Conservation (phyloP, 2,329 filamentous ascomycete genomes). For the Raffaelea albimanens region DNA sequence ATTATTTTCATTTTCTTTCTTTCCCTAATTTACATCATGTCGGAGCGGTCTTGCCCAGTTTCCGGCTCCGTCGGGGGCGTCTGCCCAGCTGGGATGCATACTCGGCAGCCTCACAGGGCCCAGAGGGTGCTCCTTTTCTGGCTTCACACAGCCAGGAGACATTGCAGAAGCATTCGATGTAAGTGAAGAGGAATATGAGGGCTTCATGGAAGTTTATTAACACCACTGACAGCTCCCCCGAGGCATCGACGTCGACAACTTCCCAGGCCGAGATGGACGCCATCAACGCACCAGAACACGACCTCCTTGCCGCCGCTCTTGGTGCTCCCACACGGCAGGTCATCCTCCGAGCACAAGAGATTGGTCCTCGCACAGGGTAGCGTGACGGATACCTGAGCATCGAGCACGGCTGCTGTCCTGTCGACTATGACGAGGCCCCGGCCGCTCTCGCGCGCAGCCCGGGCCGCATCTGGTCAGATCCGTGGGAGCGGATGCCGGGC, state of each 20-base stretch:
- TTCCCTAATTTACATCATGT: too few relatives aligned
- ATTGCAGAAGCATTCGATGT: constrained; percentile 29
- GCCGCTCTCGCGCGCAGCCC: constrained; percentile 36
- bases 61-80: constrained; percentile 17
- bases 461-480: constrained; percentile 43
- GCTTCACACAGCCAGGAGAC: constrained; percentile 24
- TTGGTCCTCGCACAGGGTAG: constrained; percentile 42
- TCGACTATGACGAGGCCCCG: constrained; percentile 38
- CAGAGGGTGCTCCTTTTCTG: constrained; percentile 25
- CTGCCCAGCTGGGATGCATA: constrained; percentile 18
- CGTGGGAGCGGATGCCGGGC: constrained; percentile 44
- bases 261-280: constrained; percentile 26
- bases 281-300: constrained; percentile 36
- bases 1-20: too few relatives aligned
- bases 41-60: constrained; percentile 19
- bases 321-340: constrained; percentile 46
- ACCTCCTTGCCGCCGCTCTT: constrained; percentile 40
- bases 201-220: too few relatives aligned
- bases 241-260: constrained; percentile 25
- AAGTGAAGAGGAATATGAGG: constrained; percentile 8
- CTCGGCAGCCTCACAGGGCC: constrained; percentile 20
- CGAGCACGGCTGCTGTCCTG: constrained; percentile 42
- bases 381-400: constrained; percentile 41
- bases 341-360: constrained; percentile 40
- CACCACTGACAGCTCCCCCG: constrained; percentile 27